phyloP scores from a whole-genome alignment of 192 early-diverging fungal species.

The Allomyces macrogynus region DNA sequence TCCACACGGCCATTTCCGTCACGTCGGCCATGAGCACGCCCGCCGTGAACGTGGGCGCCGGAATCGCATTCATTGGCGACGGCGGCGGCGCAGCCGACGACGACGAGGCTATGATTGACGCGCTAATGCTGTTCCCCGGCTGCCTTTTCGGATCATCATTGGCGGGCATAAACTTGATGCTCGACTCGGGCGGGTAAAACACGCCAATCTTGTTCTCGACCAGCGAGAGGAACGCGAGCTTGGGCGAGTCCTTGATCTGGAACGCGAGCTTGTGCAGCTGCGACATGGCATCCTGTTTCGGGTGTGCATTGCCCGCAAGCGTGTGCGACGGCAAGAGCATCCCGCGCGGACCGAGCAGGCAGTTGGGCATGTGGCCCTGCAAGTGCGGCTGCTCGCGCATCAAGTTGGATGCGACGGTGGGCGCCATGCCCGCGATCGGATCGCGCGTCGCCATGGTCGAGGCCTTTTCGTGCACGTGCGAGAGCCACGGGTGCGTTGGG shows the following conservation, averaged over 20 bases:
- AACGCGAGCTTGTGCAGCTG: conserved; percentile 83
- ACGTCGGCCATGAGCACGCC: background rate
- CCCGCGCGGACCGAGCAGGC: background rate
- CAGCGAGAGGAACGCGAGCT: background rate
- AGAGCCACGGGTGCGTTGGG: background rate
- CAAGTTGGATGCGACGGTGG: too few species aligned
- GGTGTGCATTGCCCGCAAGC: background rate
- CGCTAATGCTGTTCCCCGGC: too few species aligned
- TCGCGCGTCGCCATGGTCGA: too few species aligned
- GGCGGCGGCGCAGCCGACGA: too few species aligned
- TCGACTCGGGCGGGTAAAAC: background rate
- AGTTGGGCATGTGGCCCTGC: too few species aligned
- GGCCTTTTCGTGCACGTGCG: background rate
- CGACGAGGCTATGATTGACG: too few species aligned
- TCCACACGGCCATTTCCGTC: background rate
- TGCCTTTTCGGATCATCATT: background rate
- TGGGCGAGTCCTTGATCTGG: conserved; percentile 32
- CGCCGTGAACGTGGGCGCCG: background rate
- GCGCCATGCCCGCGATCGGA: background rate
- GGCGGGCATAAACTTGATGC: background rate
- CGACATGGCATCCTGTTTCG: conserved; percentile 45
- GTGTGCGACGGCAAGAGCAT: background rate
- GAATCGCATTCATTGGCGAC: background rate
- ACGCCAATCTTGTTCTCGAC: background rate
- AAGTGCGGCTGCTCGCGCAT: too few species aligned